phyloP scores from a whole-genome alignment of 208 protist genomes.

The Leishmania martiniquensis region DNA sequence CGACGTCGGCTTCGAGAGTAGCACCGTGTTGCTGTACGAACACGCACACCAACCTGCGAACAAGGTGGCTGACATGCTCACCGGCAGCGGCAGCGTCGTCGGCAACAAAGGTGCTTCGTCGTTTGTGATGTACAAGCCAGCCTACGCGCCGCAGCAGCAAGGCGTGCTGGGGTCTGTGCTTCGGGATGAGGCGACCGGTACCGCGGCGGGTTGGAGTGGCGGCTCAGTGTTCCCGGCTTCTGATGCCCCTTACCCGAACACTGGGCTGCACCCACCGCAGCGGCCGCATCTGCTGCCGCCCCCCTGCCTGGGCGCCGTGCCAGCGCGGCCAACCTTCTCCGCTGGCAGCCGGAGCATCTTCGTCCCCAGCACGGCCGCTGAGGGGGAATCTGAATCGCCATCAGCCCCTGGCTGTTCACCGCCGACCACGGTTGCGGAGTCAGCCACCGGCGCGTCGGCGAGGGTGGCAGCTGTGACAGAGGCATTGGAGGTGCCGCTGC shows the following conservation, averaged over 20 bases:
- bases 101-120: neutral
- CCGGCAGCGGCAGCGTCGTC: neutral
- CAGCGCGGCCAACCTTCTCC: neutral
- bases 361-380: neutral
- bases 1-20: constrained; percentile 29
- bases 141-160: constrained; percentile 13
- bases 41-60: neutral
- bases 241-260: neutral
- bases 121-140: constrained; percentile 17
- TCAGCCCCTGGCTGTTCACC: neutral
- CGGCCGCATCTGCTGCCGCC: neutral
- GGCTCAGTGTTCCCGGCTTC: constrained; percentile 9
- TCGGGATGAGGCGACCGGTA: neutral
- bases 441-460: neutral
- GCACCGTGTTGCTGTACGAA: constrained; percentile 15
- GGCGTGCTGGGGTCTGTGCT: constrained; percentile 4
- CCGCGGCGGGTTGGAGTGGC: constrained; percentile 3
- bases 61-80: neutral
- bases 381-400: neutral
- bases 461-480: constrained; percentile 8
- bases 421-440: neutral
- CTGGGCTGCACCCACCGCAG: neutral
- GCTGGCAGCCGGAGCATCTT: neutral
- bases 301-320: neutral
- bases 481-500: constrained; percentile 20